Conservation (phyloP, 805 yeast genomes). For the Diddensiella transvaalensis region DNA sequence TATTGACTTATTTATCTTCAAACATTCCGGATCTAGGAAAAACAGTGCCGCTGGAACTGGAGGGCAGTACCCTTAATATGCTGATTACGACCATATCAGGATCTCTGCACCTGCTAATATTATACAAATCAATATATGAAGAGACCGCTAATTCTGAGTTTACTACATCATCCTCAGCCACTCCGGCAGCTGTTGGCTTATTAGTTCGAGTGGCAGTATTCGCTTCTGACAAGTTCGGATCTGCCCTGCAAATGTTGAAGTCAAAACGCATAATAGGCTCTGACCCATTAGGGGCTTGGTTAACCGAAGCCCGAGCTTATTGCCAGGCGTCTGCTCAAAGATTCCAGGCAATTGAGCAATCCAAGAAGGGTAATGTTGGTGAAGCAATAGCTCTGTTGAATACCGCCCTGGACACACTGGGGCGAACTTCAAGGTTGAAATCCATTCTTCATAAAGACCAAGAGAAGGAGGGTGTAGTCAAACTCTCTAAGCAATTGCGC, state of each 20-base stretch:
- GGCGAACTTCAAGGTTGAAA: conserved; percentile 7
- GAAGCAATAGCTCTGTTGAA: conserved; percentile 28
- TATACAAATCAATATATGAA: conserved; percentile 25
- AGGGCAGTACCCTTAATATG: conserved; percentile 22
- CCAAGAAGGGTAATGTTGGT: conserved; percentile 27
- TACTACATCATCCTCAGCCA: conserved; percentile 8
- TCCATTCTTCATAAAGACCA: conserved; percentile 7
- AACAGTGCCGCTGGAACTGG: conserved; percentile 20
- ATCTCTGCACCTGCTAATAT: conserved; percentile 28
- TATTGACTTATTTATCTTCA: conserved; percentile 23
- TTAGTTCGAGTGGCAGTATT: conserved; percentile 32
- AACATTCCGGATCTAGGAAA: conserved; percentile 15
- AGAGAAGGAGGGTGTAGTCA: conserved; percentile 2
- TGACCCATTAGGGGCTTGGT: conserved; percentile 27
- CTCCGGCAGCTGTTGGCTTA: conserved; percentile 25
- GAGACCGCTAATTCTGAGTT: conserved; percentile 14
- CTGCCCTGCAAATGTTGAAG: conserved; percentile 26
- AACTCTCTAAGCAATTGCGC: conserved; percentile 16
- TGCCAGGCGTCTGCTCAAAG: conserved; percentile 27
- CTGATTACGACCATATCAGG: conserved; percentile 26
- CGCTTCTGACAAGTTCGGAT: conserved; percentile 30
- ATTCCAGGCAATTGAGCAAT: conserved; percentile 29
- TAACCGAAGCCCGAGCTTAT: conserved; percentile 24
- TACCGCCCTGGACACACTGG: conserved; percentile 24
- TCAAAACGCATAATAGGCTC: conserved; percentile 2